phyloP scores from a whole-genome alignment of 768 basidiomycete species.

The Tricholoma bakamatsutake region DNA sequence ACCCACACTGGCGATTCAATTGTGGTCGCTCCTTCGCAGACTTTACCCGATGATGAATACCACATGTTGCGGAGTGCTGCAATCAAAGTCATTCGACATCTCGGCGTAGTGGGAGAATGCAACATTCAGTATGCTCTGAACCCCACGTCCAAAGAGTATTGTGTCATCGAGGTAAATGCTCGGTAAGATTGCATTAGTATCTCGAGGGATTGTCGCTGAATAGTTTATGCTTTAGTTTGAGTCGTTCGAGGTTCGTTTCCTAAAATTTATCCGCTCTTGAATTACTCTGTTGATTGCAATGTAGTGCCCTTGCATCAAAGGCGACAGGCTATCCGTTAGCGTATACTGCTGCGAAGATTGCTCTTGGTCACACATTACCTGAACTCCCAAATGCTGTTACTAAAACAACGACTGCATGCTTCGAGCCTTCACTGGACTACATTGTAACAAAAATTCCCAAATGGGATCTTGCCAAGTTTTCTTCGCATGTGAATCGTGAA shows the following conservation, averaged over 20 bases:
- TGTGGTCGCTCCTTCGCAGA: conserved; percentile 98
- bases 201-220: conserved; percentile 4
- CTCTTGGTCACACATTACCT: conserved; percentile 93
- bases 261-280: neutral
- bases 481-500: conserved; percentile 85
- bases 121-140: conserved; percentile 99
- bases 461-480: conserved; percentile 99
- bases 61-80: conserved; percentile 99
- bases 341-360: conserved; percentile 98
- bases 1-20: conserved; percentile 99
- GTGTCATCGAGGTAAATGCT: conserved; percentile 97
- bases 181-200: conserved; percentile 42
- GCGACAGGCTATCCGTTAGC: conserved; percentile 99
- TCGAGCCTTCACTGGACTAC: conserved; percentile 97
- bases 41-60: conserved; percentile 95
- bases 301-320: conserved; percentile 92
- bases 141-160: conserved; percentile 88
- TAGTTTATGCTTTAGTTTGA: conserved; percentile 37
- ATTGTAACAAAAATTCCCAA: conserved; percentile 99
- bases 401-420: conserved; percentile 98
- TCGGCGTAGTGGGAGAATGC: conserved; percentile 91
- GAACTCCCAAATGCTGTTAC: conserved; percentile 99
- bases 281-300: neutral
- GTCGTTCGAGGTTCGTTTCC: conserved; percentile 65
- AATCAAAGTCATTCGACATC: conserved; percentile 89